These are phyloP conservation scores for Lophiostoma macrostomum DNA, from an alignment of 495 filamentous ascomycete genomes.

Conservation along the genomic window DNA sequence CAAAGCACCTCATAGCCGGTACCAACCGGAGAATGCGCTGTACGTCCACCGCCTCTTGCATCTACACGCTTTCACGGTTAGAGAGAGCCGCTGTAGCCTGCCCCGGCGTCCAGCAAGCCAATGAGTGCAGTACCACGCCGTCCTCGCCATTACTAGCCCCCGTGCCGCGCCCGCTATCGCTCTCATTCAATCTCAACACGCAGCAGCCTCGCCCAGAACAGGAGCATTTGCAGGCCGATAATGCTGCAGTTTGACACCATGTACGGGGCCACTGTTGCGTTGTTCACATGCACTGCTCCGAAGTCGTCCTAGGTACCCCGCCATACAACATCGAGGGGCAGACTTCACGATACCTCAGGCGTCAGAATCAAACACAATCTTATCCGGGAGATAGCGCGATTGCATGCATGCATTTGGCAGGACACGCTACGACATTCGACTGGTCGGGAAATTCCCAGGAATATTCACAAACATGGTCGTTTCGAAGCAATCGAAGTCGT, in stretches of 20 bases:
- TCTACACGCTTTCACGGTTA: slow-evolving; percentile 6
- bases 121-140: slow-evolving; percentile 7
- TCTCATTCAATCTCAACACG: neutral
- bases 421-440: too few relatives aligned
- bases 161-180: slow-evolving; percentile 16
- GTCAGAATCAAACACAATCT: too few relatives aligned
- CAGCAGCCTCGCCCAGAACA: neutral
- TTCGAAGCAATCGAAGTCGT: too few relatives aligned
- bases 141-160: slow-evolving; percentile 1
- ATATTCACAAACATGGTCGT: too few relatives aligned
- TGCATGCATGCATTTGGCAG: too few relatives aligned
- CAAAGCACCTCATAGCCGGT: neutral
- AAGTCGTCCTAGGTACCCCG: neutral
- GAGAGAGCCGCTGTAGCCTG: slow-evolving; percentile 6
- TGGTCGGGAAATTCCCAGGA: too few relatives aligned
- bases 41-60: slow-evolving; percentile 25
- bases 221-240: too few relatives aligned
- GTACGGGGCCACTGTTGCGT: neutral
- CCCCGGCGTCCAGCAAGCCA: slow-evolving; percentile 4
- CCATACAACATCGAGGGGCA: neutral
- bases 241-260: slow-evolving; percentile 6
- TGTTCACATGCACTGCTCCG: neutral
- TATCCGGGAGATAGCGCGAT: too few relatives aligned
- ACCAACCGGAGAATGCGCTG: slow-evolving; percentile 11
- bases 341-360: too few relatives aligned